phyloP scores from a whole-genome alignment of 768 basidiomycete genomes.

The Trametes maxima region DNA sequence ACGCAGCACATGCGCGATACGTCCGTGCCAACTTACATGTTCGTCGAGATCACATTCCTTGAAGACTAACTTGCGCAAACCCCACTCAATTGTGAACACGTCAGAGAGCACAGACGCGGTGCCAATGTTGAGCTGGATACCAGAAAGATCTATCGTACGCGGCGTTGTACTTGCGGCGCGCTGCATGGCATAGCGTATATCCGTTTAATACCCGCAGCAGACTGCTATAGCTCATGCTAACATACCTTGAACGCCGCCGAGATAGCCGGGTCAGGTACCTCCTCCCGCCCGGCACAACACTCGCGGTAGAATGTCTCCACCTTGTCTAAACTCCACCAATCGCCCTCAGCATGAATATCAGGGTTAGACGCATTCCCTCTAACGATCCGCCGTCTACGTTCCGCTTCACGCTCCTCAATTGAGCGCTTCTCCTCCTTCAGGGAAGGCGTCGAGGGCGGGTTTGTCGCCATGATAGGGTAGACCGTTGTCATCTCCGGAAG shows the following conservation, averaged over 20 bases:
- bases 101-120: constrained; percentile 85
- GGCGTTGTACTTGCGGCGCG: constrained; percentile 58
- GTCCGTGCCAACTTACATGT: constrained; percentile 48
- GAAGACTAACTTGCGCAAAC: constrained; percentile 80
- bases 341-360: constrained; percentile 38
- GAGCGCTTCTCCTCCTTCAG: constrained; percentile 80
- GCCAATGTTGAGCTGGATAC: constrained; percentile 69
- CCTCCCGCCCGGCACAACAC: constrained; percentile 79
- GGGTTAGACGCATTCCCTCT: constrained; percentile 43
- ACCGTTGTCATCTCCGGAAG: constrained; percentile 83
- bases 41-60: constrained; percentile 89
- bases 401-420: constrained; percentile 76
- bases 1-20: neutral
- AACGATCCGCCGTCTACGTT: constrained; percentile 67
- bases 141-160: constrained; percentile 77
- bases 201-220: neutral
- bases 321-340: constrained; percentile 86
- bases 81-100: constrained; percentile 92
- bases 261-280: constrained; percentile 64
- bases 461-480: constrained; percentile 85
- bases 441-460: constrained; percentile 79
- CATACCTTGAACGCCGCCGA: constrained; percentile 72
- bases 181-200: constrained; percentile 32
- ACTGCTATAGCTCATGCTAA: neutral
- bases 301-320: constrained; percentile 87